These are phyloP conservation scores for Solanum boliviense DNA, from an alignment of 257 asterid genomes.

Conservation along the genomic window DNA sequence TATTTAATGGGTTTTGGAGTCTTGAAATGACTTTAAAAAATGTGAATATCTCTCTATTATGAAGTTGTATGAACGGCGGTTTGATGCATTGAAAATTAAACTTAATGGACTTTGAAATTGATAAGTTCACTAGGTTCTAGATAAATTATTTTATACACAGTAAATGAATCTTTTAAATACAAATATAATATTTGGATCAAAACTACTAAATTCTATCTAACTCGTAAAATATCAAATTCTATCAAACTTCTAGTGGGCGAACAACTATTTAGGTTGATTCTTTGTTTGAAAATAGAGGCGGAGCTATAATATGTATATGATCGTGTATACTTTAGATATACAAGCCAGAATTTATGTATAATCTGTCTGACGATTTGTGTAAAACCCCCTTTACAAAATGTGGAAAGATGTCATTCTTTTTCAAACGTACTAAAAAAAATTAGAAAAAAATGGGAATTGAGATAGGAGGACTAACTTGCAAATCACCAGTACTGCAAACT, in stretches of 20 bases:
- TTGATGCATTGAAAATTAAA: too few relatives aligned
- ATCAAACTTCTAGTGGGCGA: too few relatives aligned
- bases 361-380: not conserved
- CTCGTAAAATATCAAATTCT: too few relatives aligned
- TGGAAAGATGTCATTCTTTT: not conserved
- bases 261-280: too few relatives aligned
- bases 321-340: too few relatives aligned
- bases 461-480: conserved; percentile 36
- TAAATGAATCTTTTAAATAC: not conserved
- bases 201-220: not conserved
- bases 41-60: too few relatives aligned
- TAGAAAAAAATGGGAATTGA: not conserved
- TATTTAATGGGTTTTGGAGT: not conserved
- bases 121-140: not conserved
- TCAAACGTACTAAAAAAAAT: fast-evolving
- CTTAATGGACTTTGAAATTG: not conserved
- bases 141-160: not conserved
- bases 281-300: not conserved
- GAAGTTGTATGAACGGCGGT: not conserved
- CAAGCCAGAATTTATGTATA: not conserved
- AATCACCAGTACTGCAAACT: conserved; percentile 81
- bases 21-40: not conserved
- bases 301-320: not conserved
- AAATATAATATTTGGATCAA: not conserved
- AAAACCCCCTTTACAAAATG: not conserved